Evolutionary conservation across 2,329 filamentous ascomycete species (phyloP).

Genomic region (Cercospora brassicicola): DNA sequence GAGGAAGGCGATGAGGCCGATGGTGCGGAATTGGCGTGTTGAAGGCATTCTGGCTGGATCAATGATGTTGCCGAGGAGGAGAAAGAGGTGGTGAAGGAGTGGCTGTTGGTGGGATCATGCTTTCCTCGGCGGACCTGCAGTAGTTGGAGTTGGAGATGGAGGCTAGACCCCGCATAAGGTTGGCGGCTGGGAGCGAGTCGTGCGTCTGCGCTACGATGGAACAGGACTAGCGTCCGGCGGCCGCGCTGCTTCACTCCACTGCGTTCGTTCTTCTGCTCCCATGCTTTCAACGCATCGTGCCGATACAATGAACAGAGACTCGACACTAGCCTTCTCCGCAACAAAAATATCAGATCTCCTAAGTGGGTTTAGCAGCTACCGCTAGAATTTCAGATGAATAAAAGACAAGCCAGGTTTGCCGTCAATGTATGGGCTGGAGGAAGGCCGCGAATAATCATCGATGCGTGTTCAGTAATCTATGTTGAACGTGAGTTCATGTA

Average conservation of each 20-base stretch:
- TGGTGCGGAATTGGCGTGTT: slow-evolving; percentile 66
- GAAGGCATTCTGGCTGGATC: slow-evolving; percentile 59
- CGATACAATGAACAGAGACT: too few relatives aligned
- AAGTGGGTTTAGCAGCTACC: too few relatives aligned
- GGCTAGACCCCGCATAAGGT: background rate
- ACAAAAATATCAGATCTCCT: too few relatives aligned
- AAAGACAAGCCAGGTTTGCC: too few relatives aligned
- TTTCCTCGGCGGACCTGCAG: background rate
- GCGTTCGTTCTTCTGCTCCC: background rate
- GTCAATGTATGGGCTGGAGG: too few relatives aligned
- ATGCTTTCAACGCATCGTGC: too few relatives aligned
- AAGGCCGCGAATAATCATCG: too few relatives aligned
- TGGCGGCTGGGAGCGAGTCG: background rate
- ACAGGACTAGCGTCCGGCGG: background rate
- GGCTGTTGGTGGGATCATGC: background rate
- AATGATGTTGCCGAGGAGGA: background rate
- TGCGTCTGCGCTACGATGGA: background rate
- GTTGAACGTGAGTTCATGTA: too few relatives aligned
- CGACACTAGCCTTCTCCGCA: too few relatives aligned
- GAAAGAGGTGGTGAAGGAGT: background rate
- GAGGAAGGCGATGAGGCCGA: slow-evolving; percentile 64
- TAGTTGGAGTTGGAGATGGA: background rate
- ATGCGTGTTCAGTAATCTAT: too few relatives aligned
- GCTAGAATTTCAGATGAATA: too few relatives aligned
- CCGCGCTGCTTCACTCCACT: background rate